Evolutionary conservation across 495 filamentous ascomycete genomes (phyloP), one percentile per base, ranked within the genome.

Genomic region (Penicillium coprophilum): DNA sequence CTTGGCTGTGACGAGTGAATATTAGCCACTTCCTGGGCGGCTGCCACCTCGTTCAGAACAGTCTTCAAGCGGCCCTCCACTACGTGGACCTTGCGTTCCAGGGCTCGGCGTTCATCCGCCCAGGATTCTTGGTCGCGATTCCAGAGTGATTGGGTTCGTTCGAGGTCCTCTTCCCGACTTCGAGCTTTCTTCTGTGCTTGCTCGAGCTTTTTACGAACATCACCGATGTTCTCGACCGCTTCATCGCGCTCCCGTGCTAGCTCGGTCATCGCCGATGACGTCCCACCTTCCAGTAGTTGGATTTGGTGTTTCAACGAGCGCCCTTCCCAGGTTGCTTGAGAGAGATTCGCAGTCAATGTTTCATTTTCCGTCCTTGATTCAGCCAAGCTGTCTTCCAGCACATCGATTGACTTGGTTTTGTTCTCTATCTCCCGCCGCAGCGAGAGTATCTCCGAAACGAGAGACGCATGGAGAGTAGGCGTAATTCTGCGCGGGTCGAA

Each of bases 401-500:
- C 80, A 68, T 96, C 90, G 40, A 99, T 92, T 30, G 89, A 79
- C 58, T 85, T 89, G 19, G 86, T 79, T 69, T 95, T 97, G 40
- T 84, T 87, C 67, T 97, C 94, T 50, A 96, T 81, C 55, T 97
- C 95, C 43, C 94, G 80, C 4, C 91, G 85, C 43, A 99, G 71
- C 2, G 85, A 83, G 23, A 97, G 81, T 57, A 98, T 98, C 69
- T 98, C 93, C 0, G 93, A 91, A 6, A 98, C 92, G 8, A 98
- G 80, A 44, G 89, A 96, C 13, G 94, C 94, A 73, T 97, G 95
- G 19, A 97, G 80, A 2, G 92, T 97, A 4, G 94, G 94, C 6
- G 94, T 97, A 63, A 99, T 96, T 19, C 93, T 81, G 49, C 92
- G 85, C 6, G 94, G 89, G 64, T 97, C 93, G 20, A 96, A 77